phyloP scores from a whole-genome alignment of 1,139 yeast species.

The Candida smagusa region DNA sequence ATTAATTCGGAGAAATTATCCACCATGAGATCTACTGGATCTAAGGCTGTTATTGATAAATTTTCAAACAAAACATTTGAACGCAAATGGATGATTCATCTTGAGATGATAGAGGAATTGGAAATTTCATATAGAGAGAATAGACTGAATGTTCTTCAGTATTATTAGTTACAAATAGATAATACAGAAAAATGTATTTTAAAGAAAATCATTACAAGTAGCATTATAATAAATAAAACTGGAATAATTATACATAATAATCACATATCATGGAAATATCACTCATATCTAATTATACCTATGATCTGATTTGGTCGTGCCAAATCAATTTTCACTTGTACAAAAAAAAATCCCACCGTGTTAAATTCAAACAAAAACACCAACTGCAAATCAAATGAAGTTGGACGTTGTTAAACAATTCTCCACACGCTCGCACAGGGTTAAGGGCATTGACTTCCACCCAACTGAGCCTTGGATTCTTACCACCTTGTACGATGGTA shows the following conservation, averaged over 20 bases:
- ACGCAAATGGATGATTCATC: conserved; percentile 51
- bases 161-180: conserved; percentile 10
- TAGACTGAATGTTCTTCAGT: conserved; percentile 37
- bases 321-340: conserved; percentile 2
- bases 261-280: too few species aligned
- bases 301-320: conserved; percentile 4
- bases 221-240: too few species aligned
- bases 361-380: conserved; percentile 13
- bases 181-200: too few species aligned
- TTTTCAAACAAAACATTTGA: conserved; percentile 71
- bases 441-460: conserved; percentile 96
- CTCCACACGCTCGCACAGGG: conserved; percentile 89
- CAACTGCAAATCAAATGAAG: conserved; percentile 27
- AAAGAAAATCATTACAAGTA: too few species aligned
- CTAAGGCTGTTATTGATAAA: conserved; percentile 47
- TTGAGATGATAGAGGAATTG: conserved; percentile 34
- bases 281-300: background rate
- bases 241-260: too few species aligned
- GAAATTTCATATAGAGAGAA: conserved; percentile 39
- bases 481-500: conserved; percentile 81
- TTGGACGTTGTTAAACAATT: conserved; percentile 66
- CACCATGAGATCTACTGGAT: conserved; percentile 51
- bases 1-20: conserved; percentile 31
- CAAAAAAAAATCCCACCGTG: conserved; percentile 18
- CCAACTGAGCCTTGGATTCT: conserved; percentile 97